Evolutionary conservation across 352 stramenopile species (phyloP), one percentile per base, ranked within the genome.

Genomic region (Globisporangium yorkense): DNA sequence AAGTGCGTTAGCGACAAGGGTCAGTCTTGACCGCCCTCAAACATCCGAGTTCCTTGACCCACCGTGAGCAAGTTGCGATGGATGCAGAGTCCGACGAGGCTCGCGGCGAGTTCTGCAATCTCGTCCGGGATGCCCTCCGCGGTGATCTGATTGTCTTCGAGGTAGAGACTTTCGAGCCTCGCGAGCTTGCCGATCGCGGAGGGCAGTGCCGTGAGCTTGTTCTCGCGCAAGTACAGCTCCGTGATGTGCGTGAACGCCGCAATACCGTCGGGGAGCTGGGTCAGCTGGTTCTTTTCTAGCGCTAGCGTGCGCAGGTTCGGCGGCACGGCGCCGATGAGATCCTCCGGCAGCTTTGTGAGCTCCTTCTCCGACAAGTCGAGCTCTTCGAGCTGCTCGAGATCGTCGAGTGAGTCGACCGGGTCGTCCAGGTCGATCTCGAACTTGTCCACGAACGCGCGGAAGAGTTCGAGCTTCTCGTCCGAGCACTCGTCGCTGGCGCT

Each of bases 61-160:
- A 89, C 80, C 61, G 68, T 88, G 37, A 96, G 68, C 20, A 72
- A 39, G 61, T 96, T 96, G 33, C 87, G 84, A 56, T 96, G 86
- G 5, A 96, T 44, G 41, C 82, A 92, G 44, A 96, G 72, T 0
- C 87, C 84, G 7, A 74, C 68, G 16, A 96, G 49, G 4, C 39
- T 72, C n/a, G 60, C 45, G 5, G 67, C 62, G 1, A 93, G 70
- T 8, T 71, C 59, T 2, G 61, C 66, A 39, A 96, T 71, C 18
- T 62, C 59, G 18, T 75, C 56, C 0, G 84, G 84, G 55, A 96
- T 78, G 6, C 82, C 75, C 3, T 74, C 66, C 9, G 59, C 66
- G 20, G 77, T 88, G 47, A 96, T 57, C 37, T 82, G 67, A 54
- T 96, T 96, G 61, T 94, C 84, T 73, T 96, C 87, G 31, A 96